Evolutionary conservation across 495 filamentous ascomycete species (phyloP), one percentile per base, ranked within the genome.

Genomic region (Neurospora tetrasperma): DNA sequence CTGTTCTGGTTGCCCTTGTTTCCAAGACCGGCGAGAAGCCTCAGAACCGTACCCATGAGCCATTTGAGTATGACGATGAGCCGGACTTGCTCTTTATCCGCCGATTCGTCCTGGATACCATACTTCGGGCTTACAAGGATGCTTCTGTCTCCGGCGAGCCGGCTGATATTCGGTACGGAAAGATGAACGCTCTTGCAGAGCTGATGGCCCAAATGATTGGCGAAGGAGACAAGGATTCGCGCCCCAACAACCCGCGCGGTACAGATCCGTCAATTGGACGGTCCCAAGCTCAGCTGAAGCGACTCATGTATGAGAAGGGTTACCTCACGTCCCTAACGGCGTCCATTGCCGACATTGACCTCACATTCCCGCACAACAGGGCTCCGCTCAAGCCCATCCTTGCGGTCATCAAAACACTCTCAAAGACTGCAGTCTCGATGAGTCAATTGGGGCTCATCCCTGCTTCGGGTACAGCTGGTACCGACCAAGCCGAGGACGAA

Each of bases 231-330:
- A 90, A 89, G 73, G 81, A 83, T 2, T 62, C 78, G 12, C 46
- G 72, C 80, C 80, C 75, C 77, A 77, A 70, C 23, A 73, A 88
- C 80, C 77, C 86, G 75, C 73, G 82, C 10, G 78, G 79, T 39
- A 76, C 81, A 14, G 82, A 83, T 59, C 76, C 80, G 10, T 73
- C 70, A 20, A 59, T 78, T 31, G 41, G 46, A 70, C 79, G 83
- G 11, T 87, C 90, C 5, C 88, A 92, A 46, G 88, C 90, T 76
- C 92, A 95, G 74, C 87, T 99, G 73, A 92, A 91, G 20, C 94
- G 92, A 76, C 88, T 97, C 46, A 99, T 99, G 96, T 97, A 97
- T 75, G 96, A 98, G 81, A 98, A 97, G 79, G 93, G 95, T 71
- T 98, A 96, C 80, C 93, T 98, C 71, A 84, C 90, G 35, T 89